Conservation (phyloP, 495 filamentous ascomycete species). For the Aspergillus sclerotioniger region DNA sequence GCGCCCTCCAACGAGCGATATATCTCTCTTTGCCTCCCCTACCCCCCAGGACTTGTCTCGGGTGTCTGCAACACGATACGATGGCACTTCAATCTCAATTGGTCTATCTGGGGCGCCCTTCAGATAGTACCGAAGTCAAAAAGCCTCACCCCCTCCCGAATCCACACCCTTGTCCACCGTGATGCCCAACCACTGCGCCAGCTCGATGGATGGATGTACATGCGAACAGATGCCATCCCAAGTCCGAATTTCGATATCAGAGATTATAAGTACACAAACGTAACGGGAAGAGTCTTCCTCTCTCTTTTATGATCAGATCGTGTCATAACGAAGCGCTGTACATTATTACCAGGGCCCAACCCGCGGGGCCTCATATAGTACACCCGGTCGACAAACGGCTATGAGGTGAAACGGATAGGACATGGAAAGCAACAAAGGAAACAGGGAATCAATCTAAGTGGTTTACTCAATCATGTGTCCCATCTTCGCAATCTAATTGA, state of each 20-base stretch:
- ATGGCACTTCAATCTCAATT: not conserved
- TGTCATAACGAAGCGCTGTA: not conserved
- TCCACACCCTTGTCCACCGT: not conserved
- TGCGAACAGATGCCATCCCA: not conserved
- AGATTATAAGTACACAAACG: not conserved
- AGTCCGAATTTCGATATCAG: not conserved
- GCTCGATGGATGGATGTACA: not conserved
- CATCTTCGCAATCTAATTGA: constrained; percentile 63
- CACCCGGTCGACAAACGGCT: not conserved
- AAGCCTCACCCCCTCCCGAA: not conserved
- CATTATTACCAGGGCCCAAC: not conserved
- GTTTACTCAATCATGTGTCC: constrained; percentile 61
- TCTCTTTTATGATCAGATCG: not conserved
- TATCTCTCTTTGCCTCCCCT: not conserved
- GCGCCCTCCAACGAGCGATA: not conserved
- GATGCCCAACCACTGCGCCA: not conserved
- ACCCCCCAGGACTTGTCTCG: not conserved
- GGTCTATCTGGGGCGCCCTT: not conserved
- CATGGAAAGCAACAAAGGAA: constrained; percentile 6
- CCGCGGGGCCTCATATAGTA: not conserved
- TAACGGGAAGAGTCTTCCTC: not conserved
- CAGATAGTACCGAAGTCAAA: not conserved
- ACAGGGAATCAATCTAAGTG: constrained; percentile 2
- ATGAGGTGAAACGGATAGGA: constrained; percentile 9
- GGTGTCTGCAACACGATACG: not conserved